These are phyloP conservation scores for Typha latifolia DNA, from an alignment of 176 grass and related monocot species.

Conservation along the genomic window DNA sequence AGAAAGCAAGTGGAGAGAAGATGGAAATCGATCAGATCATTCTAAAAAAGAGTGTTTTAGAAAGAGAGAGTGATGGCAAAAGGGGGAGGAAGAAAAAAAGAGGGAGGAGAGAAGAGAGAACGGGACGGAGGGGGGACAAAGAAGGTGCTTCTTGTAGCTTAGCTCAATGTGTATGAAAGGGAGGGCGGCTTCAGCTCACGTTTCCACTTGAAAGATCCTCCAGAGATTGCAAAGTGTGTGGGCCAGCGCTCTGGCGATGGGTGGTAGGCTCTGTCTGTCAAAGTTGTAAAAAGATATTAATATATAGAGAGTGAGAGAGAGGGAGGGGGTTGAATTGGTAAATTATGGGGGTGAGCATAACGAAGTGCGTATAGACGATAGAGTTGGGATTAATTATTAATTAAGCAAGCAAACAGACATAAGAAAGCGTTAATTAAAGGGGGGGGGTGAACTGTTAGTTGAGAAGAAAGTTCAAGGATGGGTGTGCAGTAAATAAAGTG, in stretches of 20 bases:
- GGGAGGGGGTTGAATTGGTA: background rate
- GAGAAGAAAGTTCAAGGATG: slow-evolving; percentile 3
- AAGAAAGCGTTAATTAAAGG: slow-evolving; percentile 9
- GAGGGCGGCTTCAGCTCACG: slow-evolving; percentile 25
- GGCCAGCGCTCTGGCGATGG: background rate
- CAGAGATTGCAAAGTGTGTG: slow-evolving; percentile 23
- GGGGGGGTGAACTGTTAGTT: slow-evolving; percentile 2
- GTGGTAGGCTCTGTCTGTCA: slow-evolving; percentile 1
- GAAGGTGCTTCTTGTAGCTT: slow-evolving; percentile 25
- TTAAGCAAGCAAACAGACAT: slow-evolving; percentile 6
- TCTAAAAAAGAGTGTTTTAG: background rate
- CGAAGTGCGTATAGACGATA: background rate
- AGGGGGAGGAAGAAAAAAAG: background rate
- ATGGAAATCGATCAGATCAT: slow-evolving; percentile 18
- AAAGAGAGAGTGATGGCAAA: background rate
- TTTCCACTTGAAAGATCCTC: slow-evolving; percentile 38
- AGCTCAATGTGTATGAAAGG: slow-evolving; percentile 16
- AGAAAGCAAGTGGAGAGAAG: background rate
- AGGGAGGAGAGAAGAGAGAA: slow-evolving; percentile 22
- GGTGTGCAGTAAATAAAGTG: background rate
- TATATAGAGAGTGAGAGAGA: background rate
- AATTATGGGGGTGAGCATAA: background rate
- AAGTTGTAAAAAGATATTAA: background rate
- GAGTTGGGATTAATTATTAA: slow-evolving; percentile 13
- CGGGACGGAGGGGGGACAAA: background rate